These are phyloP conservation scores for Elsinoe ampelina DNA, from an alignment of 2,329 filamentous ascomycete genomes.

Conservation along the genomic window DNA sequence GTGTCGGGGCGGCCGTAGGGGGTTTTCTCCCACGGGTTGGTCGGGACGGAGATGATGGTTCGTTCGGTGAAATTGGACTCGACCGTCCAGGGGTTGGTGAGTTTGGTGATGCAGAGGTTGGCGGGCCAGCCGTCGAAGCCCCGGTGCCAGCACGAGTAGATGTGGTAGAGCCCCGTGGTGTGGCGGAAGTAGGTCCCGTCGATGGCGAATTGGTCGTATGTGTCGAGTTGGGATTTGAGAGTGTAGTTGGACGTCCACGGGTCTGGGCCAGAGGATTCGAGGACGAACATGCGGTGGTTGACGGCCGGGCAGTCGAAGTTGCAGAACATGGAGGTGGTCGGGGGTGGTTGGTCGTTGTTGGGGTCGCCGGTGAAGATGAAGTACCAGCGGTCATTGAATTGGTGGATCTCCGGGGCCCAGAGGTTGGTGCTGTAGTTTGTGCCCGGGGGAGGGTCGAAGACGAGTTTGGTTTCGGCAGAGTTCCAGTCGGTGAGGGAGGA, in stretches of 20 bases:
- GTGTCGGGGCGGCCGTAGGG: slow-evolving; percentile 40
- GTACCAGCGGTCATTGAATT: slow-evolving; percentile 40
- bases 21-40: slow-evolving; percentile 44
- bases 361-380: slow-evolving; percentile 46
- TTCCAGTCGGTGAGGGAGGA: slow-evolving; percentile 36
- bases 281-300: slow-evolving; percentile 44
- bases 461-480: slow-evolving; percentile 34
- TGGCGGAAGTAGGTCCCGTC: slow-evolving; percentile 46
- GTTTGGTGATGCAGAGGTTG: slow-evolving; percentile 44
- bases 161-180: slow-evolving; percentile 31
- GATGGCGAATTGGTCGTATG: slow-evolving; percentile 45
- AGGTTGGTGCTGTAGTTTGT: slow-evolving; percentile 39
- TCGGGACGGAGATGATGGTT: slow-evolving; percentile 38
- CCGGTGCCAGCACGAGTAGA: slow-evolving; percentile 36
- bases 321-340: slow-evolving; percentile 41
- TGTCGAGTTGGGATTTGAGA: slow-evolving; percentile 40
- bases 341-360: slow-evolving; percentile 36
- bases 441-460: slow-evolving; percentile 35
- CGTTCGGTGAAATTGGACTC: slow-evolving; percentile 37
- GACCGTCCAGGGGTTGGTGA: slow-evolving; percentile 41
- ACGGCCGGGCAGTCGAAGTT: slow-evolving; percentile 42
- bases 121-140: slow-evolving; percentile 42
- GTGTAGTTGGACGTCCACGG: slow-evolving; percentile 39
- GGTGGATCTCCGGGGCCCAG: slow-evolving; percentile 44
- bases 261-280: slow-evolving; percentile 35